Percentiles rank a stretch among this genome's conserved stretches.
phyloP scores from a whole-genome alignment of 768 basidiomycete genomes.

The Auricularia auricula-judae region DNA sequence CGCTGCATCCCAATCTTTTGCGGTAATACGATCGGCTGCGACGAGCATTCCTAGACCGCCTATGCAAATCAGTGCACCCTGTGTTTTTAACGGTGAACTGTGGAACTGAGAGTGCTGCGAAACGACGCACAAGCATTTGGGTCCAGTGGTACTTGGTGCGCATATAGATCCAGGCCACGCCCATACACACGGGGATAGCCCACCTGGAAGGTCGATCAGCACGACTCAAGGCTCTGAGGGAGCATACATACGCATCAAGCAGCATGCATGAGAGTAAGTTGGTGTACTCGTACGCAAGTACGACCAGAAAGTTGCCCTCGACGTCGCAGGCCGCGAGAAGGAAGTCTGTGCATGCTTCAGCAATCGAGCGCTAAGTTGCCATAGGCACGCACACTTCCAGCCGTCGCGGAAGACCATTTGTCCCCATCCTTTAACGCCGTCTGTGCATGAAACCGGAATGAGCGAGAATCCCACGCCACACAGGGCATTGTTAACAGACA shows the following conservation, averaged over 20 bases:
- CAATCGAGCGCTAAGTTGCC: neutral
- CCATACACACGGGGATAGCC: conserved; percentile 81
- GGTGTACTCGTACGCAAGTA: conserved; percentile 83
- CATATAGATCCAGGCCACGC: conserved; percentile 79
- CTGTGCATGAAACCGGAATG: conserved; percentile 26
- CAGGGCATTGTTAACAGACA: conserved; percentile 35
- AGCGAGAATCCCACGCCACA: neutral
- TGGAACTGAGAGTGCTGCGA: neutral
- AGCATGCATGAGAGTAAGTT: conserved; percentile 84
- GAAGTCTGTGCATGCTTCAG: conserved; percentile 38
- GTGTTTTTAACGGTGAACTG: neutral
- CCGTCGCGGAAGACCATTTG: conserved; percentile 62
- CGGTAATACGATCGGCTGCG: conserved; percentile 62
- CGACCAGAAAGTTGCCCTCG: conserved; percentile 79
- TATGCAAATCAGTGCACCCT: conserved; percentile 68
- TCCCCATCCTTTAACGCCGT: conserved; percentile 79
- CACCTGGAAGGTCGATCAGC: conserved; percentile 23
- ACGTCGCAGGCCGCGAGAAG: conserved; percentile 74
- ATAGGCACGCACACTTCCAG: conserved; percentile 63
- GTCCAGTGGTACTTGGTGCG: conserved; percentile 73
- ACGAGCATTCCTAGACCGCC: conserved; percentile 73
- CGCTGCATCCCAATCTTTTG: conserved; percentile 42
- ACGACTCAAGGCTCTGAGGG: neutral
- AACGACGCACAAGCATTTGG: conserved; percentile 50
- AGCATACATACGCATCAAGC: conserved; percentile 59